Conservation (phyloP, 352 stramenopile species). For the Pythium rhizo-oryzae region DNA sequence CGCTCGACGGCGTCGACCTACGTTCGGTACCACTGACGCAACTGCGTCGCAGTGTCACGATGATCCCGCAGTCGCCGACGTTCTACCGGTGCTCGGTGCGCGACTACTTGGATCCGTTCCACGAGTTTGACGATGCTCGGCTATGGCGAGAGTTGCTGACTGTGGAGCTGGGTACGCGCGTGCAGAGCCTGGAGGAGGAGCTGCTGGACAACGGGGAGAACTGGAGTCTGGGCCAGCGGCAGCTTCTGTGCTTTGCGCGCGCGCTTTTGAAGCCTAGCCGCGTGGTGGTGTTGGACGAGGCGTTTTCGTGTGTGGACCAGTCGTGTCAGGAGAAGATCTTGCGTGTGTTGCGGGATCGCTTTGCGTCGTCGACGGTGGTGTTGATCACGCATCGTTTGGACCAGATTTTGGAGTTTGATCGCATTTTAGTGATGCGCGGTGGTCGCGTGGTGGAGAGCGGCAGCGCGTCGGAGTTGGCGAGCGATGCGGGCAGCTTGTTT, state of each 20-base stretch:
- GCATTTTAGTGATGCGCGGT: constrained; percentile 22
- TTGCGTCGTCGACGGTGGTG: constrained; percentile 18
- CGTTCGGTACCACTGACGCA: constrained; percentile 14
- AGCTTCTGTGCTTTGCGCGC: constrained; percentile 37
- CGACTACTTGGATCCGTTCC: constrained; percentile 90
- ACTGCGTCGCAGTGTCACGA: constrained; percentile 28
- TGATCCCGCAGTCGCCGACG: constrained; percentile 85
- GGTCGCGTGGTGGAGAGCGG: constrained; percentile 21
- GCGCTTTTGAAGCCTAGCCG: constrained; percentile 22
- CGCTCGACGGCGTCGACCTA: constrained; percentile 85
- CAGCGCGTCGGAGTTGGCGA: constrained; percentile 11
- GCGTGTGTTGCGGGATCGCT: no score
- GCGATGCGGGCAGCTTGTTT: constrained; percentile 8
- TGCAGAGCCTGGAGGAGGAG: constrained; percentile 17
- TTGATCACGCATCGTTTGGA: constrained; percentile 25
- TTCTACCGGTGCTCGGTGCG: constrained; percentile 86
- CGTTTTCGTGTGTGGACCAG: constrained; percentile 40
- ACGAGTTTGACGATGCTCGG: constrained; percentile 50
- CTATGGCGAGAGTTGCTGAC: constrained; percentile 31
- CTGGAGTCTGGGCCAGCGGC: constrained; percentile 26
- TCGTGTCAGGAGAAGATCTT: constrained; percentile 53
- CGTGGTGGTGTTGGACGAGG: no score
- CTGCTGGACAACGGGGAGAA: constrained; percentile 65
- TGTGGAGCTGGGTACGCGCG: constrained; percentile 1
- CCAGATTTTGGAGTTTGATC: constrained; percentile 26